A percentile compares a stretch with the other conserved stretches of the same genome.
These are phyloP conservation scores for Hyparrhenia diplandra DNA, from an alignment of 176 grass and related monocot genomes.

Conservation along the genomic window DNA sequence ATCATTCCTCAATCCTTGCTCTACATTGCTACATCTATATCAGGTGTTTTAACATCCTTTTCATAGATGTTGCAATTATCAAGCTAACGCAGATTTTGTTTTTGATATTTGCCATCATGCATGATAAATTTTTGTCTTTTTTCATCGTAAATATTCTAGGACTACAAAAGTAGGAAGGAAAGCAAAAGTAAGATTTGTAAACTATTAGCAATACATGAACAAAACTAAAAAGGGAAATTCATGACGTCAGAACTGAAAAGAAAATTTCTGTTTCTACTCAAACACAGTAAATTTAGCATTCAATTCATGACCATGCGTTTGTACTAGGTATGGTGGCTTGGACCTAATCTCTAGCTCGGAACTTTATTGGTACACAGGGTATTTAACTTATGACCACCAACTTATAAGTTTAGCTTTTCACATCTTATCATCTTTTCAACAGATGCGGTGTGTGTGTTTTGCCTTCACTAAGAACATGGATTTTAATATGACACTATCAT, in stretches of 20 bases:
- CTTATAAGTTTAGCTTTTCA: not conserved
- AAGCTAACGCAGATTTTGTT: not conserved
- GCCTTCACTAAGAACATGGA: not conserved
- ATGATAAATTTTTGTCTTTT: not conserved
- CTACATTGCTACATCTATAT: not conserved
- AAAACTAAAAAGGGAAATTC: not conserved
- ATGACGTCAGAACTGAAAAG: not conserved
- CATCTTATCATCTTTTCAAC: not conserved
- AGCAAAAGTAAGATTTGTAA: not conserved
- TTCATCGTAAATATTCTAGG: not conserved
- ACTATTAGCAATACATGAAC: not conserved
- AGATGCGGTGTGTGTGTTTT: not conserved
- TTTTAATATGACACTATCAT: not conserved
- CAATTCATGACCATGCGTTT: not conserved
- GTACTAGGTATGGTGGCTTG: not conserved
- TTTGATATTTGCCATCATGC: not conserved
- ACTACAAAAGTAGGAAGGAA: not conserved
- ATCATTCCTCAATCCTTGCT: not conserved
- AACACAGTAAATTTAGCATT: not conserved
- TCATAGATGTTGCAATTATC: not conserved
- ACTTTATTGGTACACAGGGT: not conserved
- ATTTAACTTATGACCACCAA: not conserved
- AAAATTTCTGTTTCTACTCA: not conserved
- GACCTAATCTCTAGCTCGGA: not conserved
- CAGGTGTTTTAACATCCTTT: conserved; percentile 6